Percentiles rank a stretch among this genome's conserved stretches.
Conservation (phyloP, 2,329 filamentous ascomycete genomes). For the Aspergillus sp. region DNA sequence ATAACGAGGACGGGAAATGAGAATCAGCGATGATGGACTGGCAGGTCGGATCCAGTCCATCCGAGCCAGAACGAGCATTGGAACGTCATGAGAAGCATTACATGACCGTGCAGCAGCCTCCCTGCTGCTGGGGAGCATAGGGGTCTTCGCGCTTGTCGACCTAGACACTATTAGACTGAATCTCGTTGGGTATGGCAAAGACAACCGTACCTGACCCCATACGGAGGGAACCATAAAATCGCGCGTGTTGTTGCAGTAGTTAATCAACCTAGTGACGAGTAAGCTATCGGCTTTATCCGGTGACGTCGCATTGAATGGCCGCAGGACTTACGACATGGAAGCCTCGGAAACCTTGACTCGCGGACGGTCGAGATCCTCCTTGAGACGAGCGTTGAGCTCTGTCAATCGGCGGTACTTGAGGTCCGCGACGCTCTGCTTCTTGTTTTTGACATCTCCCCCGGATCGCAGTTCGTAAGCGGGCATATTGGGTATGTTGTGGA, state of each 20-base stretch:
- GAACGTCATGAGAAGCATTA: constrained; percentile 43
- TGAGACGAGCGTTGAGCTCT: constrained; percentile 90
- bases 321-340: constrained; percentile 63
- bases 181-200: constrained; percentile 6
- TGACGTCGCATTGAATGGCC: not conserved
- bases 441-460: constrained; percentile 67
- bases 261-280: constrained; percentile 67
- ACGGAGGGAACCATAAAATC: constrained; percentile 99
- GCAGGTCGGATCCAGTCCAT: constrained; percentile 8
- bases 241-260: constrained; percentile 94
- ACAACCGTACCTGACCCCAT: constrained; percentile 65
- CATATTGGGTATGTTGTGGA: constrained; percentile 37
- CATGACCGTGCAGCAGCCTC: constrained; percentile 94
- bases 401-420: constrained; percentile 93
- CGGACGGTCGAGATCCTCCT: constrained; percentile 91
- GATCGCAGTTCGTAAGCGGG: constrained; percentile 60
- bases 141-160: constrained; percentile 95
- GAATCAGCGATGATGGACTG: constrained; percentile 3
- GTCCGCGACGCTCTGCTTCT: constrained; percentile 99
- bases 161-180: constrained; percentile 28
- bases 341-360: constrained; percentile 94
- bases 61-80: constrained; percentile 5
- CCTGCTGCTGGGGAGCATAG: constrained; percentile 91
- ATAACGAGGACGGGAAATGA: constrained; percentile 1
- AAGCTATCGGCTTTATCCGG: not conserved